Evolutionary conservation across 371 early-diverging fungal species (phyloP), one percentile per base, ranked within the genome.

Genomic region (Encephalitozoon romaleae): DNA sequence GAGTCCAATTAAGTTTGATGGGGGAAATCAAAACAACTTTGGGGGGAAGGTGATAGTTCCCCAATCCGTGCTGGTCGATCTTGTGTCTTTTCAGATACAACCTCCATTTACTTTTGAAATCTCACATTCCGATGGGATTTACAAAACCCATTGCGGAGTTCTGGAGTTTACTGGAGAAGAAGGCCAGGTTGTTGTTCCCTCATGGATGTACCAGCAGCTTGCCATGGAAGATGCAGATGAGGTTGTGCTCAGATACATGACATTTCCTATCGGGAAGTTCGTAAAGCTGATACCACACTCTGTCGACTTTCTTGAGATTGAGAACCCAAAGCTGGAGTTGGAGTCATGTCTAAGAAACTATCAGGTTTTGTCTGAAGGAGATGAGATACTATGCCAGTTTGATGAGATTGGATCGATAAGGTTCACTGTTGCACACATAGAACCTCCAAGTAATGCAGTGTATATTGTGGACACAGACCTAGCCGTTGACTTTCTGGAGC

Each of bases 381-480:
- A 97, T 78, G 89, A 92, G 43, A 90, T 97, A 74, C 87, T 91
- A 67, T 91, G 96, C 77, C 88, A 87, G 64, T 97, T 97, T 86
- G 94, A 94, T 78, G 87, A 89, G 72, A 43, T 76, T 73, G 90
- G 89, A 74, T 82, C 89, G 32, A 95, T 91, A 78, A 91, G 91
- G 45, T 92, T 99, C 69, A 85, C 90, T 18, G 92, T 97, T 2
- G 84, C 94, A 78, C 94, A 96, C 79, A 90, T 91, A 25, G 89
- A 90, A 76, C 96, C 99, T 11, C 26, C 83, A 15, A 23, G 28
- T 21, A 93, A 55, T 23, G 84, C 91, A 30, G 92, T 99, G 68
- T 92, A 91, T 26, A 92, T 96, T 76, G 89, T 96, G 6, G 99
- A 99, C 83, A 96, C 97, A 0, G 99, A 99, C 88, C 84, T 99